These are phyloP conservation scores for Discostella stelligeroides DNA, from an alignment of 108 stramenopile genomes.

Conservation along the genomic window DNA sequence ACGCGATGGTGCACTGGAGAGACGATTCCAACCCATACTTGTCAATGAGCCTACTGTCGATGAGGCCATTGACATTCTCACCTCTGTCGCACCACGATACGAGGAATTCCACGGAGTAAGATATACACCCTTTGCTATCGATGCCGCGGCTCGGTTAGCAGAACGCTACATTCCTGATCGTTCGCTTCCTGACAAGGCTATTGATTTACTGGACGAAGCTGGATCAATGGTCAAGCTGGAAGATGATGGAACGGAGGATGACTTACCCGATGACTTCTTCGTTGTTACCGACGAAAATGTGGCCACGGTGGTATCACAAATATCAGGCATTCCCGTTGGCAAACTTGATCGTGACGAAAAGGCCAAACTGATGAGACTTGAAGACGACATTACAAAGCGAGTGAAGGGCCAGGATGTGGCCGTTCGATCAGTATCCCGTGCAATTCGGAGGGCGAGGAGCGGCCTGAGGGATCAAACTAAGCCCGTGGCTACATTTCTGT, in stretches of 20 bases:
- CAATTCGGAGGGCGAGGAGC: slow-evolving; percentile 81
- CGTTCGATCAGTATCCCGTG: slow-evolving; percentile 75
- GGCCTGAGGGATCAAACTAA: slow-evolving; percentile 76
- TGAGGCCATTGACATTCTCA: slow-evolving; percentile 82
- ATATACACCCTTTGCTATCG: slow-evolving; percentile 65
- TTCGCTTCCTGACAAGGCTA: slow-evolving; percentile 83
- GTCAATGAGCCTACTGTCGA: slow-evolving; percentile 85
- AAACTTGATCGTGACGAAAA: slow-evolving; percentile 78
- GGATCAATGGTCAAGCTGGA: slow-evolving; percentile 88
- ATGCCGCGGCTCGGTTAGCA: slow-evolving; percentile 70
- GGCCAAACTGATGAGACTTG: slow-evolving; percentile 81
- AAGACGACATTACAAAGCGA: slow-evolving; percentile 63
- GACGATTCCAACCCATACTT: slow-evolving; percentile 85
- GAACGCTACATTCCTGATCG: slow-evolving; percentile 77
- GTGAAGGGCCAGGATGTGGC: slow-evolving; percentile 91
- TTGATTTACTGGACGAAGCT: slow-evolving; percentile 96
- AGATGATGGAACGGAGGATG: slow-evolving; percentile 57
- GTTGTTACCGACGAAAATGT: slow-evolving; percentile 73
- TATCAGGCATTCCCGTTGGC: slow-evolving; percentile 70
- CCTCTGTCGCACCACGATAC: slow-evolving; percentile 74
- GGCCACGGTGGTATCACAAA: slow-evolving; percentile 64
- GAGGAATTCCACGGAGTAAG: slow-evolving; percentile 80
- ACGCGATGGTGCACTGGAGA: slow-evolving; percentile 86
- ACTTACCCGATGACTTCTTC: slow-evolving; percentile 56
- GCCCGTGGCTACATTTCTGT: slow-evolving; percentile 86